Evolutionary conservation across 306 rosid species (phyloP).

Genomic region (Quillaja saponaria): DNA sequence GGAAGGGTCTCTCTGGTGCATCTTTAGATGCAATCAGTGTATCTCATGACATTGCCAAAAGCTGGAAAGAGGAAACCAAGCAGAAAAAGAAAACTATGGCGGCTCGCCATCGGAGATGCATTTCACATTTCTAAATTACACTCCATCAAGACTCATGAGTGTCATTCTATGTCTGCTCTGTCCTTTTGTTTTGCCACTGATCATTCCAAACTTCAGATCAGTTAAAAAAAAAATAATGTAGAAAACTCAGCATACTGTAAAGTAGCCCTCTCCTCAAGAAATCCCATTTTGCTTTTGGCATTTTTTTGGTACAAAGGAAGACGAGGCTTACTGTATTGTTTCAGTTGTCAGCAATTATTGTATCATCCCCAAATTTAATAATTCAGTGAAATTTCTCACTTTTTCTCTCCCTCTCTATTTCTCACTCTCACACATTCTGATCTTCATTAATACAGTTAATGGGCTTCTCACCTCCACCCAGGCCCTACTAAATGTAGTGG

Average conservation of each 20-base stretch:
- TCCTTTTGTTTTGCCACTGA: conserved; percentile 6
- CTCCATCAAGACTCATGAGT: not conserved
- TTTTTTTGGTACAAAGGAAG: conserved; percentile 52
- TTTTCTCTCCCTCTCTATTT: too few relatives aligned
- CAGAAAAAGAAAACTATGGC: conserved; percentile 64
- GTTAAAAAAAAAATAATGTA: conserved; percentile 31
- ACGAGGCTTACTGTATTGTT: conserved; percentile 58
- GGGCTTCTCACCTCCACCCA: conserved; percentile 38
- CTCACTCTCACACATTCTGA: too few relatives aligned
- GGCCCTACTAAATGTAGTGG: conserved; percentile 43
- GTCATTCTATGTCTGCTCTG: not conserved
- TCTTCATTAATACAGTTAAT: conserved; percentile 24
- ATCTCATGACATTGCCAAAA: conserved; percentile 77
- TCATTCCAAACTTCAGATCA: conserved; percentile 25
- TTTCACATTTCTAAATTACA: conserved; percentile 62
- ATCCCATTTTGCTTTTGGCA: conserved; percentile 19
- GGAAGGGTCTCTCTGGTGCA: conserved; percentile 88
- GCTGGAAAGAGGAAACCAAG: conserved; percentile 83
- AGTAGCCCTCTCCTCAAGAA: conserved; percentile 61
- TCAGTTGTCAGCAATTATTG: conserved; percentile 35
- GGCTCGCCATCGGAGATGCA: conserved; percentile 81
- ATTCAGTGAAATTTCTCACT: conserved; percentile 31
- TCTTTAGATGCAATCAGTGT: conserved; percentile 83
- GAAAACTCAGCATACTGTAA: conserved; percentile 10
- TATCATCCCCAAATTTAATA: conserved; percentile 18